phyloP scores from a whole-genome alignment of 148 eudicot genomes.

The Polygonum maritimum region DNA sequence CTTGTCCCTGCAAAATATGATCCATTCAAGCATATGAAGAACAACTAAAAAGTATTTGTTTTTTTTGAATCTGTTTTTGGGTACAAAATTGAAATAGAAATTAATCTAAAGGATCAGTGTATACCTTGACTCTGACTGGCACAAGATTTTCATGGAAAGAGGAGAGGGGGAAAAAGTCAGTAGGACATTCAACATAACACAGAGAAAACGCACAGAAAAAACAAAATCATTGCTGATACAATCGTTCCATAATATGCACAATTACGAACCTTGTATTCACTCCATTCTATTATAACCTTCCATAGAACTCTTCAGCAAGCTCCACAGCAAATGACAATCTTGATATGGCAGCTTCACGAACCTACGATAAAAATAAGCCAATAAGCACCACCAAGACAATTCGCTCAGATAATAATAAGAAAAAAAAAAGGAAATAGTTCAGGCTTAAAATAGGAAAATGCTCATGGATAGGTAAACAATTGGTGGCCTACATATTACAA shows the following conservation, averaged over 20 bases:
- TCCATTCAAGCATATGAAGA: neutral
- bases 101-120: neutral
- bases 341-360: conserved; percentile 98
- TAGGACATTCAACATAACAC: conserved; percentile 9
- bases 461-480: neutral
- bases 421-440: too few species aligned
- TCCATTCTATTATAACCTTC: conserved; percentile 43
- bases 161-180: conserved; percentile 17
- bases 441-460: too few species aligned
- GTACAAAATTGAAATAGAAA: neutral
- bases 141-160: conserved; percentile 12
- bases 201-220: neutral
- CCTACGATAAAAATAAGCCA: conserved; percentile 24
- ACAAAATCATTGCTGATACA: neutral
- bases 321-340: conserved; percentile 95
- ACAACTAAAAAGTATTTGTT: neutral
- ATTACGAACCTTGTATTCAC: neutral
- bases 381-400: neutral
- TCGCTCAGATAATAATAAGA: neutral
- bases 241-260: neutral
- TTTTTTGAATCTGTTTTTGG: neutral
- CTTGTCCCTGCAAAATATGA: conserved; percentile 52
- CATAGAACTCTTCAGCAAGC: conserved; percentile 99
- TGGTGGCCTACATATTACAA: neutral
- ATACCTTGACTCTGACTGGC: conserved; percentile 78